phyloP scores from a whole-genome alignment of 768 basidiomycete species.

The Suillus paluster region DNA sequence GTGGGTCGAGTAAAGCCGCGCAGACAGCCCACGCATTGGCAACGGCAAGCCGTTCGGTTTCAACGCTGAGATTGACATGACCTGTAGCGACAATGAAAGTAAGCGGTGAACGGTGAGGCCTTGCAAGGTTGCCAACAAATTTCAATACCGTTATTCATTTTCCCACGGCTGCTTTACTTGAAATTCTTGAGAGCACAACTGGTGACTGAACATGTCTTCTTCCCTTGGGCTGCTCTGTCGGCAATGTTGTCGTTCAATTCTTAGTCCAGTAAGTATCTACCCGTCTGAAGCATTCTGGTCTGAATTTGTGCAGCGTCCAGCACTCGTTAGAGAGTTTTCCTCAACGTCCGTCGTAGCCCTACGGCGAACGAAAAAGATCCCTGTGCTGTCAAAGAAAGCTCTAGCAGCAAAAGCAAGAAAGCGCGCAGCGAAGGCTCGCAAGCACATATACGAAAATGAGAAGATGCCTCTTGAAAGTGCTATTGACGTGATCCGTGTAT shows the following conservation, averaged over 20 bases:
- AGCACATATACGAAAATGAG: conserved; percentile 63
- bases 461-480: conserved; percentile 71
- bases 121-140: background rate
- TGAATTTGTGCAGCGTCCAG: conserved; percentile 8
- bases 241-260: conserved; percentile 24
- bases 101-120: background rate
- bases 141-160: conserved; percentile 7
- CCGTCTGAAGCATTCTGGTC: conserved; percentile 7
- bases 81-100: background rate
- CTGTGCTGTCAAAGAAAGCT: conserved; percentile 71
- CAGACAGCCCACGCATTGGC: conserved; percentile 30
- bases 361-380: conserved; percentile 58
- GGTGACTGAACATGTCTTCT: conserved; percentile 21
- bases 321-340: conserved; percentile 53
- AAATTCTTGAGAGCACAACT: conserved; percentile 5
- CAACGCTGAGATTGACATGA: conserved; percentile 44
- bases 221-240: conserved; percentile 28
- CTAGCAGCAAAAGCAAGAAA: conserved; percentile 66
- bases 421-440: conserved; percentile 56
- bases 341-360: conserved; percentile 48
- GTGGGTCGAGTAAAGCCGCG: conserved; percentile 46
- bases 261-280: conserved; percentile 21
- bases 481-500: conserved; percentile 70
- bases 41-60: conserved; percentile 36
- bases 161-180: conserved; percentile 27